Conservation (phyloP, 2,329 filamentous ascomycete species). For the Kalaharituber pfeilii region DNA sequence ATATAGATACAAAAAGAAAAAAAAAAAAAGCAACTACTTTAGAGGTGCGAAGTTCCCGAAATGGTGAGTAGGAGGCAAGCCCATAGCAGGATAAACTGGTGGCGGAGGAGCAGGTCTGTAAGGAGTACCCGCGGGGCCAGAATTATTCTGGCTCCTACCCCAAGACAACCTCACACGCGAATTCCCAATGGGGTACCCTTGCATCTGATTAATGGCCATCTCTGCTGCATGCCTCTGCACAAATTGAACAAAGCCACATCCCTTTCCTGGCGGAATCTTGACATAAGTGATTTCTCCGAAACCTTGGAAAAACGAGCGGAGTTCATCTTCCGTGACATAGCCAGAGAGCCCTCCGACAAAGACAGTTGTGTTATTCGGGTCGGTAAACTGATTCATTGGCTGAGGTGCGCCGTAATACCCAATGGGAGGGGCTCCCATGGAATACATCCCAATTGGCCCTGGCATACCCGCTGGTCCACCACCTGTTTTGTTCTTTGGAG, state of each 20-base stretch:
- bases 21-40: conserved; percentile 22
- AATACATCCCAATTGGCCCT: conserved; percentile 45
- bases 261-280: conserved; percentile 98
- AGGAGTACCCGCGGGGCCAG: conserved; percentile 81
- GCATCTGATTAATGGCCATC: conserved; percentile 99
- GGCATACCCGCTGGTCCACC: conserved; percentile 31
- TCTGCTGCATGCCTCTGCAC: conserved; percentile 96
- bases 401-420: conserved; percentile 51
- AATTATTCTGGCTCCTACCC: conserved; percentile 98
- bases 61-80: conserved; percentile 25
- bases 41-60: conserved; percentile 22
- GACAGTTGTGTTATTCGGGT: conserved; percentile 98
- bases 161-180: conserved; percentile 93
- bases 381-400: conserved; percentile 98
- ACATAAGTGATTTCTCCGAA: conserved; percentile 99
- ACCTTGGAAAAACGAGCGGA: conserved; percentile 99
- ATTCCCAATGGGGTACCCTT: conserved; percentile 97
- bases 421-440: conserved; percentile 52
- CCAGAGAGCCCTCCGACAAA: conserved; percentile 94
- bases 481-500: conserved; percentile 71
- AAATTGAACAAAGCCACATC: conserved; percentile 97
- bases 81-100: conserved; percentile 54
- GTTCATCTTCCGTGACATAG: conserved; percentile 96
- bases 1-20: conserved; percentile 7
- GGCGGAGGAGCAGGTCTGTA: conserved; percentile 84